Percentiles rank a stretch among this genome's conserved stretches.
phyloP scores from a whole-genome alignment of 805 yeast genomes.

The Candida coquimbonensis region DNA sequence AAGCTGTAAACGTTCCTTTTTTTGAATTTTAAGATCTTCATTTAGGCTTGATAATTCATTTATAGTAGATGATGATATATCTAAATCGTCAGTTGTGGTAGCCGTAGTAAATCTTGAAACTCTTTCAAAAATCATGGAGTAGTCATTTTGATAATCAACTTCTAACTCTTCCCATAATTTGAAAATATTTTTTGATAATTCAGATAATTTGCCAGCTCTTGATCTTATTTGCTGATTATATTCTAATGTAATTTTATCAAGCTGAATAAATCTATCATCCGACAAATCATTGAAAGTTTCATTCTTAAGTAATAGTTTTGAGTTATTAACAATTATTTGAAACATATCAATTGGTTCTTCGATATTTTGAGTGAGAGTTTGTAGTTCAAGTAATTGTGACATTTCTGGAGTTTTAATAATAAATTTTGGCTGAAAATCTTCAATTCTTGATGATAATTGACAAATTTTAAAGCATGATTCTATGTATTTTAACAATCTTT shows the following conservation, averaged over 20 bases:
- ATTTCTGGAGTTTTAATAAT: conserved; percentile 14
- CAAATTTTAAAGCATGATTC: conserved; percentile 3
- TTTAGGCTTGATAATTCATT: conserved; percentile 8
- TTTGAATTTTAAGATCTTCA: conserved; percentile 10
- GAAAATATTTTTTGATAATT: conserved; percentile 11
- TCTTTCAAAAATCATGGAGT: conserved; percentile 14
- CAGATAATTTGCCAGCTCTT: conserved; percentile 10
- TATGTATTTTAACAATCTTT: conserved; percentile 22
- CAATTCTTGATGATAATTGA: conserved; percentile 6
- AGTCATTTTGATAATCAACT: conserved; percentile 15
- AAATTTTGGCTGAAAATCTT: conserved; percentile 3
- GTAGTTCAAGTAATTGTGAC: conserved; percentile 4
- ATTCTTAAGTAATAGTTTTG: conserved; percentile 16
- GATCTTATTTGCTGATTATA: conserved; percentile 15
- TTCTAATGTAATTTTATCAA: conserved; percentile 5
- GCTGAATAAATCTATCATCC: conserved; percentile 5
- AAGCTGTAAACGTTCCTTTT: conserved; percentile 9
- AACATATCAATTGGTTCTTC: conserved; percentile 13
- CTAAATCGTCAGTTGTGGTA: conserved; percentile 1
- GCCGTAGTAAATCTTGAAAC: conserved; percentile 6
- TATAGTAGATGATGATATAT: conserved; percentile 10
- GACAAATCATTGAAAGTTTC: conserved; percentile 20
- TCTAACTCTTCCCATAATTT: conserved; percentile 19
- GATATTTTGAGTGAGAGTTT: conserved; percentile 3
- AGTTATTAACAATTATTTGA: conserved; percentile 14